Percentiles rank a stretch among this genome's conserved stretches.
phyloP scores from a whole-genome alignment of 441 rosid genomes.

The Mallotus repandus region DNA sequence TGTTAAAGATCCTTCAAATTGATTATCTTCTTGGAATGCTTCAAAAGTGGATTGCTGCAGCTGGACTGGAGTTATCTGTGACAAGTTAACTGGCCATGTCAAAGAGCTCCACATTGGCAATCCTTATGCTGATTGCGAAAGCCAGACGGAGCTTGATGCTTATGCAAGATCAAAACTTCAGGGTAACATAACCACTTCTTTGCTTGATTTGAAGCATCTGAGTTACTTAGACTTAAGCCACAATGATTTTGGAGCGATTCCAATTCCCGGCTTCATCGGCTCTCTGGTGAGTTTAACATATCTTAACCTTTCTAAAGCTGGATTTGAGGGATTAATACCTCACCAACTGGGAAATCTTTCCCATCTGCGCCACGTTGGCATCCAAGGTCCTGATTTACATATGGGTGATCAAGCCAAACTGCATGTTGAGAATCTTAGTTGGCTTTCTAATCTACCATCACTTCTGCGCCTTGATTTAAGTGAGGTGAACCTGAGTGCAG shows the following conservation, averaged over 20 bases:
- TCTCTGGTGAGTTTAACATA: slow-evolving; percentile 29
- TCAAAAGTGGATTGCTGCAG: slow-evolving; percentile 28
- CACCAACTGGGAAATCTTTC: slow-evolving; percentile 33
- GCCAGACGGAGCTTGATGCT: not conserved
- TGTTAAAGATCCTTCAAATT: slow-evolving; percentile 33
- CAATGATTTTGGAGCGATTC: slow-evolving; percentile 27
- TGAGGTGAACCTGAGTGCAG: not conserved
- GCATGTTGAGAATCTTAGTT: slow-evolving; percentile 21
- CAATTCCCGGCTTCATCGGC: slow-evolving; percentile 45
- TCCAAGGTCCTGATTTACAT: slow-evolving; percentile 7
- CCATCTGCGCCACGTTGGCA: slow-evolving; percentile 31
- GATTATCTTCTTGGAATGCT: slow-evolving; percentile 35
- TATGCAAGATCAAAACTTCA: slow-evolving; percentile 9
- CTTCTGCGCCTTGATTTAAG: slow-evolving; percentile 25
- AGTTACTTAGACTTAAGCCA: slow-evolving; percentile 35
- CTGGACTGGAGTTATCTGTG: slow-evolving; percentile 17
- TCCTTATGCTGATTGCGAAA: not conserved
- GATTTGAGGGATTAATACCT: slow-evolving; percentile 36
- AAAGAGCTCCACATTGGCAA: slow-evolving; percentile 29
- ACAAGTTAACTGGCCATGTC: not conserved
- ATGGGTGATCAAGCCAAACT: not conserved
- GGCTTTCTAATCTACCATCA: slow-evolving; percentile 34
- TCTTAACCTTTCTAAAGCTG: slow-evolving; percentile 34
- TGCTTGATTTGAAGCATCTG: slow-evolving; percentile 28
- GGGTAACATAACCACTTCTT: slow-evolving; percentile 38